Conservation (phyloP, 1,284 basidiomycete species). For the Calocybe gambosa region DNA sequence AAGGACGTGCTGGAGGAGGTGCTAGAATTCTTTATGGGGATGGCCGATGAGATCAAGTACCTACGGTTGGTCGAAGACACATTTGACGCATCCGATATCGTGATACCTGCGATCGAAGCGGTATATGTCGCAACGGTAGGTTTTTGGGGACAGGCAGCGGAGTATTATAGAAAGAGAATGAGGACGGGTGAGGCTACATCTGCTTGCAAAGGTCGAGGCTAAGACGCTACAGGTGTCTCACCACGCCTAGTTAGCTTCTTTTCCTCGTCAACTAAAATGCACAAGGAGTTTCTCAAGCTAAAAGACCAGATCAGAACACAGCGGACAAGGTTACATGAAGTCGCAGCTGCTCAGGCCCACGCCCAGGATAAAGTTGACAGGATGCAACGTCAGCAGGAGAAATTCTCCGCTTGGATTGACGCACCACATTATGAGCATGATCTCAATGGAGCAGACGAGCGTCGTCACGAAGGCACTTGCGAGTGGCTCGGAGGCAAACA, state of each 20-base stretch:
- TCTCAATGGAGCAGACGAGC: not conserved
- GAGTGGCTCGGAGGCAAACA: slow-evolving; percentile 1
- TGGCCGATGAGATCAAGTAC: slow-evolving; percentile 3
- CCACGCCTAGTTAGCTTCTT: not conserved
- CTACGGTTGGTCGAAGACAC: slow-evolving; percentile 1
- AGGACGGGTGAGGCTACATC: not conserved
- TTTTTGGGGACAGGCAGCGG: slow-evolving; percentile 9
- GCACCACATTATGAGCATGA: slow-evolving; percentile 1
- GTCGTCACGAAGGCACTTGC: not conserved
- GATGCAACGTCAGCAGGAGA: not conserved
- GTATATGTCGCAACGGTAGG: slow-evolving; percentile 5
- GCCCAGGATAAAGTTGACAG: not conserved
- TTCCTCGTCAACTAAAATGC: not conserved
- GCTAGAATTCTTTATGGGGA: not conserved
- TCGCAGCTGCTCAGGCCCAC: not conserved
- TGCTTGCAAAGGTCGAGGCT: not conserved
- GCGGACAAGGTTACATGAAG: not conserved
- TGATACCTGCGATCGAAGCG: slow-evolving; percentile 3
- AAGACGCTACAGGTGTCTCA: not conserved
- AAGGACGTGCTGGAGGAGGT: not conserved
- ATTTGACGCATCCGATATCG: slow-evolving; percentile 1
- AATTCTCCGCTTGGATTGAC: not conserved
- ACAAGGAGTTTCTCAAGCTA: not conserved
- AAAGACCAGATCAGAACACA: not conserved
- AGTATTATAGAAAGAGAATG: slow-evolving; percentile 3